These are phyloP conservation scores for Capsella rubella DNA, from an alignment of 441 rosid genomes.

Conservation along the genomic window DNA sequence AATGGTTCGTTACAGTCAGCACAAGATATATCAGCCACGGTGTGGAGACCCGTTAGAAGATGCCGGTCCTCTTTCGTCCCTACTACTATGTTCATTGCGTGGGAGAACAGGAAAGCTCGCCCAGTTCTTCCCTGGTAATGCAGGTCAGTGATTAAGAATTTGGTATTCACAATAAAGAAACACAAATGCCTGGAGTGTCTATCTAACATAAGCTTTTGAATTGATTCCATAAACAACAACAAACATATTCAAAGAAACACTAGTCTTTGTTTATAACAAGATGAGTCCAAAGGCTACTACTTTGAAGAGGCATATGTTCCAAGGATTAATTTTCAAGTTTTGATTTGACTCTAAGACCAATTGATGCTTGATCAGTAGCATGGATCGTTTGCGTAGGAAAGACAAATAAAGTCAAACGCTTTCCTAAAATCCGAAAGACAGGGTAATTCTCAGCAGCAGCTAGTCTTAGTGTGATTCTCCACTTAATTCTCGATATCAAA, in stretches of 20 bases:
- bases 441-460: not conserved
- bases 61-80: conserved; percentile 79
- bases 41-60: conserved; percentile 81
- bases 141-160: not conserved
- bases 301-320: not conserved
- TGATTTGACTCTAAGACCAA: conserved; percentile 5
- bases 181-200: not conserved
- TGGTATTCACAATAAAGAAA: conserved; percentile 5
- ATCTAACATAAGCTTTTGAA: conserved; percentile 18
- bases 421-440: conserved; percentile 9
- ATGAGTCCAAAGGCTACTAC: conserved; percentile 17
- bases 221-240: conserved; percentile 1
- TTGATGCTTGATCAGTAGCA: conserved; percentile 1
- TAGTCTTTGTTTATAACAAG: conserved; percentile 9
- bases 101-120: conserved; percentile 85
- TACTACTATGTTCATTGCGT: conserved; percentile 72
- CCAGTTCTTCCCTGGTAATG: conserved; percentile 75
- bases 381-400: not conserved
- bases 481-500: not conserved
- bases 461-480: conserved; percentile 22
- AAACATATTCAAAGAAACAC: conserved; percentile 9
- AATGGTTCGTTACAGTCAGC: conserved; percentile 71
- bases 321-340: not conserved
- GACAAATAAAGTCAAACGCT: not conserved
- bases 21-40: conserved; percentile 79